These are phyloP conservation scores for Aspergillus hiratsukae DNA, from an alignment of 2,329 filamentous ascomycete species.

Conservation along the genomic window DNA sequence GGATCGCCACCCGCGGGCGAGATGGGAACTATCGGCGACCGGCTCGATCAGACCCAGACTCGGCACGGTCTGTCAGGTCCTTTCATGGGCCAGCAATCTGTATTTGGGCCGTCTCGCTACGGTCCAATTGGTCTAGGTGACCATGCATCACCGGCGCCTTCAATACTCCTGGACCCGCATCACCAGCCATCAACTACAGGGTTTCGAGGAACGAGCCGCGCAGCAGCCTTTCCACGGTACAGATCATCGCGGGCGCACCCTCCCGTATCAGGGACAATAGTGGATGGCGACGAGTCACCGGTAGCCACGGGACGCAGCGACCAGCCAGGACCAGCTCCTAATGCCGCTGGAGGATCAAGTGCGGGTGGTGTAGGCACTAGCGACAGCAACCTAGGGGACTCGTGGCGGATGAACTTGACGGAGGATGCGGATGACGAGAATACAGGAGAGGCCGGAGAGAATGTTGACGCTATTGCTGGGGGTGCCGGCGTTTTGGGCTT, in stretches of 20 bases:
- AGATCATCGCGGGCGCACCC: conserved; percentile 25
- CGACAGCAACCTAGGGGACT: conserved; percentile 57
- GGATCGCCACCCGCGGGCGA: conserved; percentile 55
- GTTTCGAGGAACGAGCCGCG: conserved; percentile 27
- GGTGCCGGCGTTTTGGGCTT: conserved; percentile 60
- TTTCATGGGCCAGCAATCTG: conserved; percentile 24
- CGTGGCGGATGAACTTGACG: conserved; percentile 44
- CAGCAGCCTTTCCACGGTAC: conserved; percentile 25
- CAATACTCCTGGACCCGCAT: conserved; percentile 45
- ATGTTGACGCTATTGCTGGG: conserved; percentile 43
- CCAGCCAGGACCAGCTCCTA: conserved; percentile 14
- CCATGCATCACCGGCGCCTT: conserved; percentile 36
- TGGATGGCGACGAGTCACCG: conserved; percentile 27
- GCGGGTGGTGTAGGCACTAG: conserved; percentile 34
- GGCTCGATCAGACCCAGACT: conserved; percentile 20
- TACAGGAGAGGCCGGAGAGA: conserved; percentile 46
- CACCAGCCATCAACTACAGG: conserved; percentile 42
- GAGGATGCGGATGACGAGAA: conserved; percentile 33
- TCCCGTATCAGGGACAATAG: conserved; percentile 25
- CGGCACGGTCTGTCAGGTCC: conserved; percentile 17
- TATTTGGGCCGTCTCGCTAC: conserved; percentile 24
- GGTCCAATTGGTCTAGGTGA: conserved; percentile 22
- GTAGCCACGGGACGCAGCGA: conserved; percentile 13
- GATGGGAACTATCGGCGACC: conserved; percentile 41
- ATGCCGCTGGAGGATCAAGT: conserved; percentile 28